These are phyloP conservation scores for Botrytis galanthina DNA, from an alignment of 2,329 filamentous ascomycete species.

Conservation along the genomic window DNA sequence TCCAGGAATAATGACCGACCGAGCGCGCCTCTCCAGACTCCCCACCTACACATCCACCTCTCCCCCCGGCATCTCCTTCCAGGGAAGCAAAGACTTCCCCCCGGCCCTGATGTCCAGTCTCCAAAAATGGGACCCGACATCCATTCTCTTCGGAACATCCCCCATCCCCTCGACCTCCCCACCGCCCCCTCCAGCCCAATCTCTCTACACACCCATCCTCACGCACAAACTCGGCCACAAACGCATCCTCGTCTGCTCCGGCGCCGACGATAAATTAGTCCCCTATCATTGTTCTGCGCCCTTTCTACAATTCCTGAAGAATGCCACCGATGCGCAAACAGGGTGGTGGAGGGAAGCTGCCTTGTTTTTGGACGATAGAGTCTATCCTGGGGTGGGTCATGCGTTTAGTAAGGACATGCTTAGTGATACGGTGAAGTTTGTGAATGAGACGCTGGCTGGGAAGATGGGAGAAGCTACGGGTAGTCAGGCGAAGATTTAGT, in stretches of 20 bases:
- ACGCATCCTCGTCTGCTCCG: constrained; percentile 62
- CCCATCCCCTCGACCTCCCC: constrained; percentile 37
- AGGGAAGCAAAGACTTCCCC: constrained; percentile 79
- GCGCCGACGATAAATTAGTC: constrained; percentile 68
- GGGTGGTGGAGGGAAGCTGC: constrained; percentile 54
- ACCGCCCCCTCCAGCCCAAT: constrained; percentile 45
- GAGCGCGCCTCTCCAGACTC: constrained; percentile 69
- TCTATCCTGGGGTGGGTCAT: constrained; percentile 69
- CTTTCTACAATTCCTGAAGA: constrained; percentile 61
- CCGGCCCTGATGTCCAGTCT: constrained; percentile 61
- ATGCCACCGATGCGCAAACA: constrained; percentile 42
- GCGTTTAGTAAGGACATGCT: constrained; percentile 68
- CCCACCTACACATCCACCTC: constrained; percentile 55
- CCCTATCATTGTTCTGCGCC: constrained; percentile 60
- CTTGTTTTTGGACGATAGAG: constrained; percentile 59
- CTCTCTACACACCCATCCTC: constrained; percentile 47
- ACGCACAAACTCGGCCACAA: constrained; percentile 57
- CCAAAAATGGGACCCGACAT: constrained; percentile 69
- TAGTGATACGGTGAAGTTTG: constrained; percentile 61
- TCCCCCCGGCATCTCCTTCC: constrained; percentile 59
- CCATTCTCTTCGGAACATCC: constrained; percentile 61
- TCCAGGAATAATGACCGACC: constrained; percentile 66
- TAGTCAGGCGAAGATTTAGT: constrained; percentile 28
- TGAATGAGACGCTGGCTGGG: constrained; percentile 44
- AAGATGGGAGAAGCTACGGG: not conserved